Conservation (phyloP, 2,329 filamentous ascomycete genomes). For the Sarocladium brachiariae region DNA sequence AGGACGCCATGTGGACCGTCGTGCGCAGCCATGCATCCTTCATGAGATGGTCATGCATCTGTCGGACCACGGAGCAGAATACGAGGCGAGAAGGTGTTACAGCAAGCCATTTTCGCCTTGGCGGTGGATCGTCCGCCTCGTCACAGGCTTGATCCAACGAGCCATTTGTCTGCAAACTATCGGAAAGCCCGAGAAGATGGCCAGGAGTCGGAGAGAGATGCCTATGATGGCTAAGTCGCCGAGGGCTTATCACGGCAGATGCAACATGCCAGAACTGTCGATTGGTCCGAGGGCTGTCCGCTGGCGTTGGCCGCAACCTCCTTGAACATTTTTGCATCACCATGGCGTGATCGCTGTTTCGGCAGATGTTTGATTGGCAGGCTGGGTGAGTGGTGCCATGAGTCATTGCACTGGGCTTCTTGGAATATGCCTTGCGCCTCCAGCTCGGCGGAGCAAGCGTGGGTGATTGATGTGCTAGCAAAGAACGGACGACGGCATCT, state of each 20-base stretch:
- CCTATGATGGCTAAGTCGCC: constrained; percentile 2
- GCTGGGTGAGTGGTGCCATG: not conserved
- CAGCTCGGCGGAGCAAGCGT: not conserved
- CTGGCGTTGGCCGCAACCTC: not conserved
- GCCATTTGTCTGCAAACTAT: not conserved
- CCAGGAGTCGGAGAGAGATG: not conserved
- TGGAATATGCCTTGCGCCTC: not conserved
- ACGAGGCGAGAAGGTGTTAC: not conserved
- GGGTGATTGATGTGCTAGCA: not conserved
- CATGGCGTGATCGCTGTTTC: constrained; percentile 1
- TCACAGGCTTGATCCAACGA: not conserved
- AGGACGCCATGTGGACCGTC: not conserved
- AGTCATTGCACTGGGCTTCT: not conserved
- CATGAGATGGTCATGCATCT: not conserved
- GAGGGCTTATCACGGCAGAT: not conserved
- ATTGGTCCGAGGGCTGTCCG: not conserved
- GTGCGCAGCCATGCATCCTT: not conserved
- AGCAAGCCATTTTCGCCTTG: not conserved
- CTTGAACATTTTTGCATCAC: not conserved
- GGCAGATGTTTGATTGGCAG: constrained; percentile 4
- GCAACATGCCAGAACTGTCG: not conserved
- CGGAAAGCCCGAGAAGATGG: not conserved
- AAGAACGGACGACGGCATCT: not conserved
- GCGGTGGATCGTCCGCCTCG: not conserved
- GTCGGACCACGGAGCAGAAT: not conserved